phyloP scores from a whole-genome alignment of 495 filamentous ascomycete genomes.

The Arthonia radiata region DNA sequence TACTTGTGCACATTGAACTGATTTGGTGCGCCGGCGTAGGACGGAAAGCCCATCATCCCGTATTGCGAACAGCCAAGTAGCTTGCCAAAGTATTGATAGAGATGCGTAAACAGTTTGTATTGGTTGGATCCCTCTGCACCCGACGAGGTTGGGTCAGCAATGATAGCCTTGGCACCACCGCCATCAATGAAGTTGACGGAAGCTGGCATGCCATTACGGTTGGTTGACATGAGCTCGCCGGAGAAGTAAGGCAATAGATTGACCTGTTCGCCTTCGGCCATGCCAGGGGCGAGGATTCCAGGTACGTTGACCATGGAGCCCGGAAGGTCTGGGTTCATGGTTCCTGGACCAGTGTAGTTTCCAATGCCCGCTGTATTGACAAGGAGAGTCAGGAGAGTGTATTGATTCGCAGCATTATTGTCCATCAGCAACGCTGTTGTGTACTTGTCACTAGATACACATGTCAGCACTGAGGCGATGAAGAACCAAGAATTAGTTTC shows the following conservation, averaged over 20 bases:
- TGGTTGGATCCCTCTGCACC: too few species aligned
- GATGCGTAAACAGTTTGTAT: conserved; percentile 27
- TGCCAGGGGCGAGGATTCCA: conserved; percentile 21
- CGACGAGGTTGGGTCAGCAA: conserved; percentile 14
- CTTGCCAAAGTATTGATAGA: conserved; percentile 28
- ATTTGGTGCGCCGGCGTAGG: conserved; percentile 18
- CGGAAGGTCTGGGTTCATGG: neutral
- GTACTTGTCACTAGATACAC: conserved; percentile 31
- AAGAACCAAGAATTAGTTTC: conserved; percentile 8
- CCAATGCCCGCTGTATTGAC: conserved; percentile 32
- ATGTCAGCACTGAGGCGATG: conserved; percentile 20
- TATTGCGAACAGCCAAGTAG: conserved; percentile 24
- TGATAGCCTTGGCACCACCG: conserved; percentile 24
- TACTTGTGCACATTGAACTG: conserved; percentile 27
- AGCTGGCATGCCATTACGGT: conserved; percentile 10
- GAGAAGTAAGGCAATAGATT: conserved; percentile 28
- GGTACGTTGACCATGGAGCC: conserved; percentile 18
- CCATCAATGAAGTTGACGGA: conserved; percentile 30
- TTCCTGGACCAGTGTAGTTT: conserved; percentile 18
- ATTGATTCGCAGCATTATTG: conserved; percentile 28
- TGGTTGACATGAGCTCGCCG: conserved; percentile 22
- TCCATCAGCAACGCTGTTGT: conserved; percentile 23
- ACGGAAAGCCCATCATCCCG: conserved; percentile 17
- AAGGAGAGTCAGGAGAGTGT: conserved; percentile 22
- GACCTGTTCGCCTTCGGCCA: conserved; percentile 21